These are phyloP conservation scores for Stentor roeselii DNA, from an alignment of 73 alveolate species.

Conservation along the genomic window DNA sequence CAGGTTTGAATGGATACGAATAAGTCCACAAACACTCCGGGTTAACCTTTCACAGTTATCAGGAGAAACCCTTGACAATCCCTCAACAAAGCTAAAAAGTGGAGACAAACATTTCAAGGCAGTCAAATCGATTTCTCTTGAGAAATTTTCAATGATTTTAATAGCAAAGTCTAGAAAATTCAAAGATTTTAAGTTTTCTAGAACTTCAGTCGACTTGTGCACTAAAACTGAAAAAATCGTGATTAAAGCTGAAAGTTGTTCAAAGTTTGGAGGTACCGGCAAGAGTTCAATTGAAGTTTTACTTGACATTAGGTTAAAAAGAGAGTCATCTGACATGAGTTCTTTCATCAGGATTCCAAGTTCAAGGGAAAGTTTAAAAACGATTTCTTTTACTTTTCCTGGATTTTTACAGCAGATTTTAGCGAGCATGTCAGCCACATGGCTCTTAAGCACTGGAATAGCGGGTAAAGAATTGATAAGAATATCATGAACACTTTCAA, in stretches of 20 bases:
- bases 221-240: constrained; percentile 1
- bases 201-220: neutral
- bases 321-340: neutral
- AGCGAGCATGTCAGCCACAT: neutral
- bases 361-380: neutral
- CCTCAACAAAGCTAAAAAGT: neutral
- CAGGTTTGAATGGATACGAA: neutral
- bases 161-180: neutral
- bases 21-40: neutral
- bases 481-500: neutral
- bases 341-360: neutral
- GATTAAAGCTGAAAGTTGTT: neutral
- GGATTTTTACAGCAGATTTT: neutral
- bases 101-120: neutral
- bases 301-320: neutral
- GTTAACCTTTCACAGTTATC: neutral
- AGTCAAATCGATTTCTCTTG: neutral
- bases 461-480: constrained; percentile 11
- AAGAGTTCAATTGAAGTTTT: neutral
- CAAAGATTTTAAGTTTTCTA: neutral
- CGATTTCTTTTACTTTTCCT: neutral
- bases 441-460: neutral
- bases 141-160: neutral
- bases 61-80: neutral
- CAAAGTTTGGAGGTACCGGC: neutral